Percentiles rank a stretch among this genome's conserved stretches.
Conservation (phyloP, 257 asterid genomes). For the Nicotiana noctiflora region DNA sequence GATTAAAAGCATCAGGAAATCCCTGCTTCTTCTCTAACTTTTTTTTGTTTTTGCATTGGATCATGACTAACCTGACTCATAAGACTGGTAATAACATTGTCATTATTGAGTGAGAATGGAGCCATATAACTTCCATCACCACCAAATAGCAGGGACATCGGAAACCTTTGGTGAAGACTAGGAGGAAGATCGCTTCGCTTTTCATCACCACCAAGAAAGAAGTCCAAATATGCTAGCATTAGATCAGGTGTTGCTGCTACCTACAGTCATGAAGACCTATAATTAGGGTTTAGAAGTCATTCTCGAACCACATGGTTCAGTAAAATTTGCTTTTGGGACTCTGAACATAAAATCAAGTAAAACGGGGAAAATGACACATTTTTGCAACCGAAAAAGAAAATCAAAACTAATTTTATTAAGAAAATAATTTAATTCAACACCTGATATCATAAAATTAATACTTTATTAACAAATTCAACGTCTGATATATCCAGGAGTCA, state of each 20-base stretch:
- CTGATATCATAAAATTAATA: background rate
- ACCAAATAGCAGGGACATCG: slow-evolving; percentile 80
- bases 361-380: background rate
- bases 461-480: background rate
- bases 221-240: slow-evolving; percentile 88
- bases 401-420: background rate
- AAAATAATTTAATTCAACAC: background rate
- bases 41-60: background rate
- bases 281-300: slow-evolving; percentile 10
- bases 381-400: background rate
- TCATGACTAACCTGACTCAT: slow-evolving; percentile 82
- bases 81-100: slow-evolving; percentile 77
- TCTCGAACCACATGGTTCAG: background rate
- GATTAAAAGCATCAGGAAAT: background rate
- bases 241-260: slow-evolving; percentile 97
- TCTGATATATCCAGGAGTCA: background rate
- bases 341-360: background rate
- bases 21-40: background rate
- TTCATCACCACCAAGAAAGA: slow-evolving; percentile 98
- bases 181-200: slow-evolving; percentile 93
- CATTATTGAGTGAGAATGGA: slow-evolving; percentile 82
- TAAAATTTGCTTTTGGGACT: slow-evolving; percentile 1
- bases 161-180: slow-evolving; percentile 72
- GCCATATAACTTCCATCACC: slow-evolving; percentile 98
- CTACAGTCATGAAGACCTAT: slow-evolving; percentile 34